A percentile compares a stretch with the other conserved stretches of the same genome.
Evolutionary conservation across 192 early-diverging fungal genomes (phyloP).

Genomic region (Podila epicladia): DNA sequence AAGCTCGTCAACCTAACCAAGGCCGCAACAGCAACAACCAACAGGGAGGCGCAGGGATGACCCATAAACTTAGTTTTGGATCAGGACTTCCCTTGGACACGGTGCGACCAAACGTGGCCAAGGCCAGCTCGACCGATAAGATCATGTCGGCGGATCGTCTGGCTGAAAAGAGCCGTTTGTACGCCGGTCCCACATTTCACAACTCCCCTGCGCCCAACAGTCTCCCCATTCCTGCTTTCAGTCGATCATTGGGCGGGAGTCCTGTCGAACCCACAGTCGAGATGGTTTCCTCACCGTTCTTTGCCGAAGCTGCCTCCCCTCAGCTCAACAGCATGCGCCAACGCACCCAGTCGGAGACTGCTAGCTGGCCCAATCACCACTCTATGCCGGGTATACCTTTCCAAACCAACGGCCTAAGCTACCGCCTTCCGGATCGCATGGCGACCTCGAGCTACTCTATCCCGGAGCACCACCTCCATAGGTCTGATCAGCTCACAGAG

Average conservation of each 20-base stretch:
- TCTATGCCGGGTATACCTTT: constrained; percentile 15
- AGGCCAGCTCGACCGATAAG: constrained; percentile 19
- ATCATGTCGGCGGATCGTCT: constrained; percentile 25
- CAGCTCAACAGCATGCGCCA: constrained; percentile 34
- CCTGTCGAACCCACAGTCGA: constrained; percentile 6
- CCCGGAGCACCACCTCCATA: constrained; percentile 9
- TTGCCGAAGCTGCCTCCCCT: constrained; percentile 32
- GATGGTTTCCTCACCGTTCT: constrained; percentile 17
- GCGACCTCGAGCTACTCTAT: constrained; percentile 46
- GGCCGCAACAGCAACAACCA: neutral
- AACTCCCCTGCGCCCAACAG: constrained; percentile 64
- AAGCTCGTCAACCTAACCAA: neutral
- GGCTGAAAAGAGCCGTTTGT: constrained; percentile 35
- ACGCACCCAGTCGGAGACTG: constrained; percentile 24
- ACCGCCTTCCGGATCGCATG: constrained; percentile 49
- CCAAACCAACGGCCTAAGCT: neutral
- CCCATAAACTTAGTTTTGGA: constrained; percentile 9
- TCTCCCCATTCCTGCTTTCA: constrained; percentile 61
- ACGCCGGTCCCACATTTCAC: constrained; percentile 66
- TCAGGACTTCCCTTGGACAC: neutral
- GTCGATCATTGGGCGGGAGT: constrained; percentile 8
- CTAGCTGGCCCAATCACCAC: constrained; percentile 12
- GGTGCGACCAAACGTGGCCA: constrained; percentile 9
- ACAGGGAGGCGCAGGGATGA: neutral
- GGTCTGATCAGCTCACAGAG: constrained; percentile 40